Evolutionary conservation across 129 eudicot species (phyloP).

Genomic region (Tagetes patula): DNA sequence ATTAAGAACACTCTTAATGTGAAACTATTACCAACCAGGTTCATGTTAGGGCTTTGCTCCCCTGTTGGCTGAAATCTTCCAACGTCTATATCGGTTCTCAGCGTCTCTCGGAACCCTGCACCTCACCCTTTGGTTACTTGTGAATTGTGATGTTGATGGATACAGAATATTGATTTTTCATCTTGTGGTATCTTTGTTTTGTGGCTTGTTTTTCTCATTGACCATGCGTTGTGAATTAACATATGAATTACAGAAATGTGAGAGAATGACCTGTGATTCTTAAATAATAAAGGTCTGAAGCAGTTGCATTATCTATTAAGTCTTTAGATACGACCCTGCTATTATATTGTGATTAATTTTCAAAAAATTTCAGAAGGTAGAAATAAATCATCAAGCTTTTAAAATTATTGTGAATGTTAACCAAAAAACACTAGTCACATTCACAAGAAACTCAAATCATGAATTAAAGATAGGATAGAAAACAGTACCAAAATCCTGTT

Average conservation of each 20-base stretch:
- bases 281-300: constrained; percentile 79
- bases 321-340: no score
- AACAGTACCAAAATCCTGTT: constrained; percentile 75
- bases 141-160: background rate
- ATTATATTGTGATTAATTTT: no score
- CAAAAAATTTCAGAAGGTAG: no score
- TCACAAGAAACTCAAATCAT: background rate
- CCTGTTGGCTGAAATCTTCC: constrained; percentile 93
- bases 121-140: background rate
- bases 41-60: constrained; percentile 79
- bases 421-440: background rate
- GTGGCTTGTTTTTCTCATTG: no score
- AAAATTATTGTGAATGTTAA: no score
- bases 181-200: background rate
- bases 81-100: constrained; percentile 72
- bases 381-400: no score
- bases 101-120: constrained; percentile 81
- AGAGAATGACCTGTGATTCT: constrained; percentile 57
- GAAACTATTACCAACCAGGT: constrained; percentile 72
- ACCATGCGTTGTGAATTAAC: background rate
- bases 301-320: constrained; percentile 36
- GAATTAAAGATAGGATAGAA: background rate
- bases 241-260: background rate
- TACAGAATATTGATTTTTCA: no score
- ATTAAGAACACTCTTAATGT: constrained; percentile 73